Evolutionary conservation across 2,329 filamentous ascomycete species (phyloP), one percentile per base, ranked within the genome.

Genomic region (Periconia sp.): DNA sequence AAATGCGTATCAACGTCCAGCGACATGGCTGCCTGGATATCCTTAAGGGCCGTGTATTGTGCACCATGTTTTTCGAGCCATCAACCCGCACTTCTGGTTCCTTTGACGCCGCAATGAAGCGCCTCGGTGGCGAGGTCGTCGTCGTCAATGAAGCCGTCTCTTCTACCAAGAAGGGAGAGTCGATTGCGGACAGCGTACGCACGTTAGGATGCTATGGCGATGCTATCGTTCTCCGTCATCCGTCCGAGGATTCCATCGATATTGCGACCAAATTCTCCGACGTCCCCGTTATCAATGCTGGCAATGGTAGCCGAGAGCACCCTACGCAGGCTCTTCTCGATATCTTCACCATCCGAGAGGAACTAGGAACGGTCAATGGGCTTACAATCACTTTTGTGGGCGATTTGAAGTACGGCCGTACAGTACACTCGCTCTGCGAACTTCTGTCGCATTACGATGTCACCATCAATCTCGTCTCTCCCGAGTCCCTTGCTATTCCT

Each of bases 71-170:
- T 81, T 99, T 92, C 72, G 94, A 99, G 78, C 94, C 94, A 2
- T 97, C 92, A 1, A 99, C 94, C 3, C 84, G 94, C 40, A 99
- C 94, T 4, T 96, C 92, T 10, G 85, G 89, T 25, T 99, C 94
- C 3, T 99, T 99, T 61, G 94, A 99, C 66, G 89, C 92, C 43
- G 94, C 94, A 29, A 99, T 99, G 94, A 95, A 99, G 78, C 88
- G 95, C 38, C 86, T 99, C 4, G 94, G 94, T 57, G 94, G 94
- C 34, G 83, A 90, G 35, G 92, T 88, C 3, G 81, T 99, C 40
- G 80, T 86, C 38, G 86, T 97, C 64, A 79, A 90, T 28, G 95
- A 92, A 3, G 82, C 85, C 5, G 84, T 89, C 57, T 96, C 92
- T 2, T 95, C 89, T 11, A 92, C 92, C 4, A 83, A 92, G 72